Evolutionary conservation across 139 green algal species (phyloP), one percentile per base, ranked within the genome.

Genomic region (Micractinium sp.): DNA sequence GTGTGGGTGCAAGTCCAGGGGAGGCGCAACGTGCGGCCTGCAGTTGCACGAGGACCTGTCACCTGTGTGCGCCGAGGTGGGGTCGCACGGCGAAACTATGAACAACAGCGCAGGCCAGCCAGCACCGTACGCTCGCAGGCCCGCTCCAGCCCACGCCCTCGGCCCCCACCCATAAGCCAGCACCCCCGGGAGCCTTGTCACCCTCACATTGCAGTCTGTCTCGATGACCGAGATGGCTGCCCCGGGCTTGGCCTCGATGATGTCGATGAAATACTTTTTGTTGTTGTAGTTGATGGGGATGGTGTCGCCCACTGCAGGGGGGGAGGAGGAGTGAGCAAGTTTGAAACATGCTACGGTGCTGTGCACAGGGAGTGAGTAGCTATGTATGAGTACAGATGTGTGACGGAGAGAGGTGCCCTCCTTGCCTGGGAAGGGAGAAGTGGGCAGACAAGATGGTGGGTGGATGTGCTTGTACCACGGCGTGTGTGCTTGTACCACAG

Each of bases 211-310:
- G 90, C 96, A 98, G 93, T 99, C 98, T 1, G 97, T 99, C 90
- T 99, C 98, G 31, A 99, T 97, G 60, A 99, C 97, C 16, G 96
- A 98, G 67, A 99, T 97, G 22, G 98, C 98, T 22, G 92, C 79
- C 2, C 69, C 90, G 14, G 98, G 98, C 90, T 97, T 97, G n/a
- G 95, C 93, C 88, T 97, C 96, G 5, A 94, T 85, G 66, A 98
- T 94, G 88, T 98, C 95, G 71, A 98, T 98, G 92, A 97, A 98
- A 90, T 99, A 99, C 60, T 95, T 95, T 75, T 96, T 97, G 91
- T 97, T 96, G 93, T 99, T 99, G 95, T 99, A 99, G 88, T 97
- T 90, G 27, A 99, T 94, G 61, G 96, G 93, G 80, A 99, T 98
- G 71, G 91, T 96, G 91, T 99, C 97, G 3, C 96, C 96, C 41